phyloP scores from a whole-genome alignment of 139 green algal genomes.

The Prasinococcaceae sp. region DNA sequence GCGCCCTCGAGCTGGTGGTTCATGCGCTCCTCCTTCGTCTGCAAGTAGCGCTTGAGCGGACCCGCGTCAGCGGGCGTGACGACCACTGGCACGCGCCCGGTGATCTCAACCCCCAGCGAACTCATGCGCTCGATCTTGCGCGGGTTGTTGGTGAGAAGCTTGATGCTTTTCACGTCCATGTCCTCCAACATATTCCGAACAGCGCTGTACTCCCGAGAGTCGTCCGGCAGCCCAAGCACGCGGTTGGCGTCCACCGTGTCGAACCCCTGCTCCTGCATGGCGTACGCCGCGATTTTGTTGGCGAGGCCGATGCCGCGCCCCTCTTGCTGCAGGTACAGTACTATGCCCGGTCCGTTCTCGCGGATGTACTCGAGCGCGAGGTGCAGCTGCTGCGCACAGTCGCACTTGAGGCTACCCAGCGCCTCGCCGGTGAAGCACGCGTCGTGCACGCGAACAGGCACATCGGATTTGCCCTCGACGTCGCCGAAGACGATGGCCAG shows the following conservation, averaged over 20 bases:
- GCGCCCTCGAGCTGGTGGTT: conserved; percentile 9
- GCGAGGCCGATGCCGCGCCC: conserved; percentile 81
- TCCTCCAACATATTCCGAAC: conserved; percentile 78
- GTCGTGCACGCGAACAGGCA: conserved; percentile 79
- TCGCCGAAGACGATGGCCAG: conserved; percentile 61
- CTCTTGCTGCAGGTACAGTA: conserved; percentile 93
- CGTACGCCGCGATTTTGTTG: conserved; percentile 95
- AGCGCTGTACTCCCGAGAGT: conserved; percentile 79
- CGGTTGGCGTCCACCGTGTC: conserved; percentile 92
- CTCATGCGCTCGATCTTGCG: conserved; percentile 65
- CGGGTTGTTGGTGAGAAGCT: conserved; percentile 88
- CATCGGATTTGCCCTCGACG: conserved; percentile 55
- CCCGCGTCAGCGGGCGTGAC: conserved; percentile 56
- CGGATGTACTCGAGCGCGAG: conserved; percentile 67
- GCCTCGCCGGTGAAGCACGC: conserved; percentile 92
- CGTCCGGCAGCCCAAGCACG: conserved; percentile 75
- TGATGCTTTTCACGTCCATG: conserved; percentile 53
- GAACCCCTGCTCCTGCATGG: conserved; percentile 64
- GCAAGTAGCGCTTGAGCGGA: conserved; percentile 41
- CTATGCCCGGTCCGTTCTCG: conserved; percentile 44
- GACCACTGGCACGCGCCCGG: conserved; percentile 61
- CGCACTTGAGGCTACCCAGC: conserved; percentile 84
- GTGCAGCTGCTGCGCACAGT: conserved; percentile 81
- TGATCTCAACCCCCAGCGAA: conserved; percentile 53
- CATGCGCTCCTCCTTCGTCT: conserved; percentile 13